Conservation (phyloP, 306 rosid genomes). For the Dalbergia oliveri region DNA sequence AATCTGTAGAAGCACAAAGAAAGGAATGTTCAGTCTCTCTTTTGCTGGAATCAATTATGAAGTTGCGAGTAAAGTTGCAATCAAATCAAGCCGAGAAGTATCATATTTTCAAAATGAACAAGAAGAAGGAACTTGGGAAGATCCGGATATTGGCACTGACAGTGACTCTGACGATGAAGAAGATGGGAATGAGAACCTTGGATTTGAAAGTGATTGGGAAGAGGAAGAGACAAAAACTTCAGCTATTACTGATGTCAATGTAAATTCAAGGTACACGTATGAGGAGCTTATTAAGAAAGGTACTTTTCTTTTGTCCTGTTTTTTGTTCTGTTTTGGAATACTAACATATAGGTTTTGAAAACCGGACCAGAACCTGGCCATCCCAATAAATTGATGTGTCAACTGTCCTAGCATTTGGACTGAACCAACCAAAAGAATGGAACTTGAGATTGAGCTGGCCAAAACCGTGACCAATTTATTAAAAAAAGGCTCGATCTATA, state of each 20-base stretch:
- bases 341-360: too few species aligned
- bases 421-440: too few species aligned
- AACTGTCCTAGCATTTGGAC: too few species aligned
- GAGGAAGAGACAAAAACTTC: conserved; percentile 60
- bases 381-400: too few species aligned
- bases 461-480: too few species aligned
- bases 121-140: conserved; percentile 73
- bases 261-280: conserved; percentile 50
- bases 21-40: conserved; percentile 38
- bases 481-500: too few species aligned
- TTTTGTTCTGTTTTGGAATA: too few species aligned
- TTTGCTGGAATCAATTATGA: conserved; percentile 35
- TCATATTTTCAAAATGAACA: conserved; percentile 42
- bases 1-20: conserved; percentile 38
- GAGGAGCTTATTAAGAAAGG: conserved; percentile 74
- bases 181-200: conserved; percentile 53
- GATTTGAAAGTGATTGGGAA: conserved; percentile 60
- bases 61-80: conserved; percentile 43
- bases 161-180: conserved; percentile 69
- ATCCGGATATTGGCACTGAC: conserved; percentile 73
- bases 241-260: conserved; percentile 47
- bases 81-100: conserved; percentile 43
- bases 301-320: conserved; percentile 32
- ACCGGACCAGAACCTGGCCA: too few species aligned
- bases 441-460: too few species aligned